Base-by-base conservation (phyloP, 345 rosid species). In the Microthlaspi erraticum region DNA sequence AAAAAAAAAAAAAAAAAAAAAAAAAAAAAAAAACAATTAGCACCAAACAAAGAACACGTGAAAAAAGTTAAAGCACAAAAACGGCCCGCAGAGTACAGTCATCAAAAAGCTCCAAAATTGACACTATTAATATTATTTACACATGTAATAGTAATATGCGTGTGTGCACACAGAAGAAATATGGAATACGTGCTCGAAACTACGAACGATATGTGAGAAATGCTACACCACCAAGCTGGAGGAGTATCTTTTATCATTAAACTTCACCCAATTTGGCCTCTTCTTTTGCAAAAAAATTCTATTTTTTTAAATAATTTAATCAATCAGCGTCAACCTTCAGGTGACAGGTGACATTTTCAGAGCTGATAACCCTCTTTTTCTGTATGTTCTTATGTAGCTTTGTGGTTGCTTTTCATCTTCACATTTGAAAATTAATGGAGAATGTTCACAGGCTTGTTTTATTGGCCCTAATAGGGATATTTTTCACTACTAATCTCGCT, bases 111-210 rank as follows among this genome's bases (percentile, higher is more conserved):
- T 14, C 0, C 19, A 32, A 7, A 32, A 42, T 42, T n/a, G n/a
- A 42, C n/a, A 42, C n/a, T n/a, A n/a, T n/a, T n/a, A n/a, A n/a
- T n/a, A n/a, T n/a, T n/a, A n/a, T n/a, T n/a, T n/a, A n/a, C n/a
- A n/a, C n/a, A n/a, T n/a, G n/a, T n/a, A n/a, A n/a, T 42, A 6
- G n/a, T 42, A n/a, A 42, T 42, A 42, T 42, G 17, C 11, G n/a
- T n/a, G n/a, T n/a, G n/a, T n/a, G n/a, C n/a, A n/a, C n/a, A n/a
- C n/a, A n/a, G n/a, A n/a, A 45, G 6, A 52, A 53, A 31, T 53
- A 53, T 53, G 11, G 58, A 38, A 53, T 44, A 57, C 62, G 62
- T 57, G 62, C 62, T 18, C n/a, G 9, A 17, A 57, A 57, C 62
- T 57, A 44, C 62, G 62, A 37, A 18, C 3, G 5, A 57, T 57